Percentiles rank a stretch among this genome's conserved stretches.
These are phyloP conservation scores for Leccinum pallidistipes DNA, from an alignment of 1,284 basidiomycete genomes.

Conservation along the genomic window DNA sequence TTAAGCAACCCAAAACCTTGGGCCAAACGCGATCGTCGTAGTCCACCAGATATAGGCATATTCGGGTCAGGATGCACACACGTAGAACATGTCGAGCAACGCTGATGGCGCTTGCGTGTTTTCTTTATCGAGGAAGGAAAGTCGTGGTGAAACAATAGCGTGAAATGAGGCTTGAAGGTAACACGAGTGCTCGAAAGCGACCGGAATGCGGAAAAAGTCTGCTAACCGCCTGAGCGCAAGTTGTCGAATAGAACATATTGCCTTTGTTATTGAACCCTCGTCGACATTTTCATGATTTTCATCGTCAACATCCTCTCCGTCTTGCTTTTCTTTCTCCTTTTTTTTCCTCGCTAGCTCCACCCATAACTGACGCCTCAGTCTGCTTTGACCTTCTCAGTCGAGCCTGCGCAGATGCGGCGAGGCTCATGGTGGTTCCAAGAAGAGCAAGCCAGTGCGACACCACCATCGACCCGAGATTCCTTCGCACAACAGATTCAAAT, in stretches of 20 bases:
- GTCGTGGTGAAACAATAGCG: slow-evolving; percentile 80
- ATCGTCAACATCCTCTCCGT: slow-evolving; percentile 30
- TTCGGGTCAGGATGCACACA: slow-evolving; percentile 69
- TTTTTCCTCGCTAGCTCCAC: slow-evolving; percentile 31
- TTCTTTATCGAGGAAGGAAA: slow-evolving; percentile 75
- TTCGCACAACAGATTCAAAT: slow-evolving; percentile 81
- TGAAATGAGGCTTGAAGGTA: slow-evolving; percentile 73
- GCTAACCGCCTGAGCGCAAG: slow-evolving; percentile 84
- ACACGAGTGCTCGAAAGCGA: slow-evolving; percentile 72
- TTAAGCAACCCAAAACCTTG: slow-evolving; percentile 80
- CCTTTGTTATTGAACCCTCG: slow-evolving; percentile 42
- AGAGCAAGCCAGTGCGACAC: slow-evolving; percentile 72
- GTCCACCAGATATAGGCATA: slow-evolving; percentile 65
- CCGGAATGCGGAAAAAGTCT: slow-evolving; percentile 81
- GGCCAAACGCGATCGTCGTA: slow-evolving; percentile 74
- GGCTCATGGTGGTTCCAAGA: slow-evolving; percentile 63
- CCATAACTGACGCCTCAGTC: slow-evolving; percentile 12
- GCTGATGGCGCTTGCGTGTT: slow-evolving; percentile 93
- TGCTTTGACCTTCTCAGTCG: slow-evolving; percentile 26
- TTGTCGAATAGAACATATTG: slow-evolving; percentile 70
- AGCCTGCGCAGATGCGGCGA: slow-evolving; percentile 66
- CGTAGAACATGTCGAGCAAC: slow-evolving; percentile 83
- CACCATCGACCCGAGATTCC: slow-evolving; percentile 75
- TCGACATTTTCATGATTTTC: slow-evolving; percentile 33
- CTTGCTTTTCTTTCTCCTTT: slow-evolving; percentile 41